Base-by-base conservation (phyloP, 2,329 filamentous ascomycete genomes). In the Xylaria digitata region DNA sequence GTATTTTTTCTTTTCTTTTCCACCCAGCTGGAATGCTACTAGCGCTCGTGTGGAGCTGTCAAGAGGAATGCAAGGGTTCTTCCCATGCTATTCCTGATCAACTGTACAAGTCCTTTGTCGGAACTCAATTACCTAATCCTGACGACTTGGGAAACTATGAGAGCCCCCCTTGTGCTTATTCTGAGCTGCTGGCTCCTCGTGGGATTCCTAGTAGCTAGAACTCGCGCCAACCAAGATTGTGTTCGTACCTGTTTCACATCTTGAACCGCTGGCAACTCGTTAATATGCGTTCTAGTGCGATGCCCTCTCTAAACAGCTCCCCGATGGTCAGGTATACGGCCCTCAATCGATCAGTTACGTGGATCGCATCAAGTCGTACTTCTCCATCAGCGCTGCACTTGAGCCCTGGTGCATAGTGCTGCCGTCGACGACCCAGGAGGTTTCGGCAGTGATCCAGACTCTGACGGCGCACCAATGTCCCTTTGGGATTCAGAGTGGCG, bases 401-500 rank as follows among this genome's bases (percentile, higher is more conserved):
- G 21, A 59, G n/a, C 62, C 66, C 8, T 61, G 57, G 55, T 65
- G 62, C 43, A 62, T 68, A 19, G 66, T 63, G 8, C 2, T 60
- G 19, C 63, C 66, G 0, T 62, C 43, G 30, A 56, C 64, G 9
- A 50, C 67, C 34, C 26, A 54, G 30, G 64, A 65, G 3, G 57
- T 67, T 42, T 64, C 64, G 9, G 30, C 3, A 13, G 43, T 62
- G 6, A 37, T 66, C 43, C 15, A 55, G 53, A 54, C 45, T 34
- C 30, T 69, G 34, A 52, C 60, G n/a, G 21, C 48, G 13, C 58
- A 62, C 43, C 42, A 53, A 30, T 65, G 74, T 72, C 55, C 71
- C n/a, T 82, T 83, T 61, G 80, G 80, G 2, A 77, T 84, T 2
- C 82, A 80, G 59, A 78, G 80, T 55, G 82, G 82, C 34, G 82